Conservation (phyloP, 192 early-diverging fungal genomes). For the Backusella luteola region DNA sequence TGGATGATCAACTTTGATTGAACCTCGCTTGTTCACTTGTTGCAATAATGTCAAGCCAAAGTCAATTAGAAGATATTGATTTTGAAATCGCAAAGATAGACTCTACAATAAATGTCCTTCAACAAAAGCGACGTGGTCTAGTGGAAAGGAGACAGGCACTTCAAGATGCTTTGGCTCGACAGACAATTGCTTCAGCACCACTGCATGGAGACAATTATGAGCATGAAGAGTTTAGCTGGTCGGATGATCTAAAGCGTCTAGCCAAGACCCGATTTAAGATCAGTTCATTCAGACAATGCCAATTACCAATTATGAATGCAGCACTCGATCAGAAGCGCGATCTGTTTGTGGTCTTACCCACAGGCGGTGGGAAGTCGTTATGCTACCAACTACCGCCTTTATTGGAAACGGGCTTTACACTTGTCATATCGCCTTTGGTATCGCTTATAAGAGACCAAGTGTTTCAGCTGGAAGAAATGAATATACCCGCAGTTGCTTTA, state of each 20-base stretch:
- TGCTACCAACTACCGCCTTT: constrained; percentile 93
- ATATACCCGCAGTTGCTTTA: constrained; percentile 46
- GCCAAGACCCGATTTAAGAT: constrained; percentile 50
- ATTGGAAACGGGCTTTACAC: constrained; percentile 75
- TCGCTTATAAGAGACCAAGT: constrained; percentile 96
- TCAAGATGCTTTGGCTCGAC: neutral
- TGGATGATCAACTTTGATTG: neutral
- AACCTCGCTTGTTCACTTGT: neutral
- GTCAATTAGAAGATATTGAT: neutral
- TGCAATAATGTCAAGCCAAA: neutral
- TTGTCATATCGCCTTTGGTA: constrained; percentile 90
- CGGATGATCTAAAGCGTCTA: constrained; percentile 32
- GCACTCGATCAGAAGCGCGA: constrained; percentile 74
- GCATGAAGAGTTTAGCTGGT: constrained; percentile 50
- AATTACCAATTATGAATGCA: constrained; percentile 85
- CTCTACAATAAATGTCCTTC: neutral
- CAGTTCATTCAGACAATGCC: constrained; percentile 72
- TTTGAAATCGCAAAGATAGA: neutral
- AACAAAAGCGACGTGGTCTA: neutral
- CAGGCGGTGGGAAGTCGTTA: constrained; percentile 92
- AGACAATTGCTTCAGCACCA: neutral
- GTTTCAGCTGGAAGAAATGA: constrained; percentile 52
- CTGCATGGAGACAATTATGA: constrained; percentile 30
- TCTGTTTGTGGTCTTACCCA: constrained; percentile 92
- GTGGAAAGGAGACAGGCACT: neutral